phyloP scores from a whole-genome alignment of 495 filamentous ascomycete species.

The Penicillium paxilli region DNA sequence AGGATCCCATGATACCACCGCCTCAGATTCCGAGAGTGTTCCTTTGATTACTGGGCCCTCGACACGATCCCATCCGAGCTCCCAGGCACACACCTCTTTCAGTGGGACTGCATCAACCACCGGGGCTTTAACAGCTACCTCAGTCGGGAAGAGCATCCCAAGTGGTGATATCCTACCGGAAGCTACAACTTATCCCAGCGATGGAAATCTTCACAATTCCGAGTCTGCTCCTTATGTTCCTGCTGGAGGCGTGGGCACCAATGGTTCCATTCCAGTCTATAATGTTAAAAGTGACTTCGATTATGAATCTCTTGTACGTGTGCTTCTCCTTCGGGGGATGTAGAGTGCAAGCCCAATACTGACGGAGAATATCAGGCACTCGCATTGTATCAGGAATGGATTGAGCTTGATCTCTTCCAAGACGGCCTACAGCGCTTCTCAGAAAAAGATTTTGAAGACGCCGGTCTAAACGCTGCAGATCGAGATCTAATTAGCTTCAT shows the following conservation, averaged over 20 bases:
- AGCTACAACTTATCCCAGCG: conserved; percentile 63
- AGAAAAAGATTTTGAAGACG: conserved; percentile 65
- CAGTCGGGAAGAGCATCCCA: conserved; percentile 50
- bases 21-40: conserved; percentile 2
- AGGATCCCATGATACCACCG: neutral
- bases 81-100: conserved; percentile 51
- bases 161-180: conserved; percentile 42
- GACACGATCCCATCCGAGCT: conserved; percentile 24
- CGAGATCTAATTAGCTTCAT: conserved; percentile 76
- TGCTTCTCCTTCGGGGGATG: conserved; percentile 25
- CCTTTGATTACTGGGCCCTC: conserved; percentile 15
- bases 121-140: conserved; percentile 54
- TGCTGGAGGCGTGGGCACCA: conserved; percentile 77
- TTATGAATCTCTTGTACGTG: conserved; percentile 61
- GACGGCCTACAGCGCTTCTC: conserved; percentile 72
- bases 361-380: conserved; percentile 44
- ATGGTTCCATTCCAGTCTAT: conserved; percentile 72
- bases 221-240: conserved; percentile 74
- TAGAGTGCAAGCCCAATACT: conserved; percentile 12
- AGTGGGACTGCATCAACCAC: conserved; percentile 59
- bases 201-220: conserved; percentile 64
- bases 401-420: conserved; percentile 87
- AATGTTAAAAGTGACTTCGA: conserved; percentile 71
- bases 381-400: conserved; percentile 79
- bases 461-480: conserved; percentile 67